Evolutionary conservation across 768 basidiomycete species (phyloP), one percentile per base, ranked within the genome.

Genomic region (Kwoniella sp.): DNA sequence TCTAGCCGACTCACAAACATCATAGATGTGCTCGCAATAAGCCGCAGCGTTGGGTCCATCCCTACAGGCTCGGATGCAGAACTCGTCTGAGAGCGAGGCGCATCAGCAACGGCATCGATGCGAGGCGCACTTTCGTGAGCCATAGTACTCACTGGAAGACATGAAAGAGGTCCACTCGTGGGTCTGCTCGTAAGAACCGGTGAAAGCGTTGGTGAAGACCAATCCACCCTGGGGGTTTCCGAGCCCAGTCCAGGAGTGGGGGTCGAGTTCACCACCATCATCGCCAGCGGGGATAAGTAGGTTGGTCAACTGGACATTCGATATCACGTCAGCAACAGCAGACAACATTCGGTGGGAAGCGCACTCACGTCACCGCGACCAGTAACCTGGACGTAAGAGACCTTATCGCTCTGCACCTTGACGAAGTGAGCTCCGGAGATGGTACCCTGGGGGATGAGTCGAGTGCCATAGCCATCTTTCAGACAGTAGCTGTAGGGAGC

Each of bases 11-110:
- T 75, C 72, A 67, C 76, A 67, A 27, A 71, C 66, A 50, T 77
- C 77, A 63, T 77, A 76, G 55, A 78, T 73, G 58, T 78, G 78
- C 47, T 78, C 57, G 65, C 78, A 79, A 60, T 75, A 74, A 5
- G 58, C 59, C 9, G 74, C 59, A 9, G 77, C 76, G 41, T 75
- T 68, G 9, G 60, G 60, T 31, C 66, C 66, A 50, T 70, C 69
- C 33, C 50, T 50, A 39, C 70, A 71, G 19, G 65, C 69, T 59
- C 69, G 41, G 56, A 73, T 52, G 54, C 71, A 73, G 56, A 69
- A 73, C 41, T 58, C 37, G 17, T 53, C 50, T 34, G 48, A 10
- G 39, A 27, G 6, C 7, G 25, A 26, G 20, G 28, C 17, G 20
- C 7, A 32, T 38, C 15, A 52, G 31, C 15, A 17, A 9, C 31